Evolutionary conservation across 2,329 filamentous ascomycete genomes (phyloP), one percentile per base, ranked within the genome.

Genomic region (Macroventuria anomochaeta): DNA sequence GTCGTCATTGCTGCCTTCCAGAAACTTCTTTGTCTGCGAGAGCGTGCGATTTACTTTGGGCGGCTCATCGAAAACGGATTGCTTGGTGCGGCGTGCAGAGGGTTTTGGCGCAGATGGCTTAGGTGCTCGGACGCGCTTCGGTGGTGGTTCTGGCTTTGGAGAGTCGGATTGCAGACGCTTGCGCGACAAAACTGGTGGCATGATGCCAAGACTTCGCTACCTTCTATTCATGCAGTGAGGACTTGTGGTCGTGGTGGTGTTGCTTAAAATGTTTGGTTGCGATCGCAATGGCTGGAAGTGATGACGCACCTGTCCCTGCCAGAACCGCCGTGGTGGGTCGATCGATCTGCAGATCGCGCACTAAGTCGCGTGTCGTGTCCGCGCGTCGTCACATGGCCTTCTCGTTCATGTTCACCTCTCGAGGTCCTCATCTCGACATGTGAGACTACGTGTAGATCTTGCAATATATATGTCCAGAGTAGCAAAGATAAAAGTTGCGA

Each of bases 141-240:
- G 50, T 32, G 58, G 59, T 37, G 73, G 65, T 26, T 71, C 66
- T 23, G 76, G 72, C 2, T 76, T 73, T 0, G 81, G 76, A 1
- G 84, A 83, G 55, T 63, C 58, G n/a, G 62, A 63, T 31, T 81
- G 83, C 61, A 85, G 65, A 56, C 87, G 83, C 76, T 91, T 92
- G 63, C 86, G 85, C 41, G 86, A 81, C 13, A 90, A 80, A 60
- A 83, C 77, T 20, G 88, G 88, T 66, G 88, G 87, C 88, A 91
- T 91, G 15, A 15, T 55, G 49, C 52, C 55, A 23, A 12, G 23
- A 2, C 3, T 20, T 4, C 2, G 5, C 17, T 18, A 31, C 26
- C 2, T 17, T 7, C 15, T 23, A 8, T 10, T 6, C 12, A 21
- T 25, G 12, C 17, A 36, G n/a, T 1, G 15, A 17, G 6, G 3